These are phyloP conservation scores for Penicillium paxilli DNA, from an alignment of 495 filamentous ascomycete species.

Conservation along the genomic window DNA sequence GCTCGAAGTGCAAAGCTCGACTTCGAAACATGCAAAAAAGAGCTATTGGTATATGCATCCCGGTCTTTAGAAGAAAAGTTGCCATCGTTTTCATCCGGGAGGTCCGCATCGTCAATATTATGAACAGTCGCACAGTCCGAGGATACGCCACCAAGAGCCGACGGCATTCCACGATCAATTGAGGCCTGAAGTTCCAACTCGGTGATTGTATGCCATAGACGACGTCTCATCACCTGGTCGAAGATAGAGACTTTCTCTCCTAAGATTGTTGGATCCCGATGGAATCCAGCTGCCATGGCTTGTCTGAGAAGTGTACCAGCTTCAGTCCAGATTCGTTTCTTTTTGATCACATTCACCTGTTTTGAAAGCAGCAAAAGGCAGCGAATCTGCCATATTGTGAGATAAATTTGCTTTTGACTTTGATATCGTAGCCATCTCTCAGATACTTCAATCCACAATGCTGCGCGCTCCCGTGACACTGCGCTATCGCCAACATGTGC, in stretches of 20 bases:
- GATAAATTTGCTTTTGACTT: constrained; percentile 45
- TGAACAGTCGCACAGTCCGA: constrained; percentile 50
- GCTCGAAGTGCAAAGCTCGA: constrained; percentile 23
- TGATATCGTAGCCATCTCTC: constrained; percentile 37
- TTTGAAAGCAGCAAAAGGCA: constrained; percentile 51
- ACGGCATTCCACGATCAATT: constrained; percentile 54
- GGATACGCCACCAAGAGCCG: constrained; percentile 46
- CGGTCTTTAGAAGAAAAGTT: constrained; percentile 33
- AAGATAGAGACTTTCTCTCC: constrained; percentile 28
- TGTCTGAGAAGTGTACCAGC: constrained; percentile 46
- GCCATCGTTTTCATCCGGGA: constrained; percentile 1
- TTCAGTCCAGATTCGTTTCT: constrained; percentile 53
- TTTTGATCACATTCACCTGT: constrained; percentile 47
- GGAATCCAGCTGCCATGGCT: constrained; percentile 54
- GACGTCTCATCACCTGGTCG: constrained; percentile 52
- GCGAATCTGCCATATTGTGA: constrained; percentile 49
- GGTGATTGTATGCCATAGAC: constrained; percentile 58
- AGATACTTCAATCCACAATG: constrained; percentile 33
- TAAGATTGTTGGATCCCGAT: constrained; percentile 53
- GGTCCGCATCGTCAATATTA: constrained; percentile 47
- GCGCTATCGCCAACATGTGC: constrained; percentile 43
- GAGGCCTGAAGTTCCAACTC: constrained; percentile 55
- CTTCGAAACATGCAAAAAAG: constrained; percentile 23
- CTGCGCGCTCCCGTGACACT: constrained; percentile 33
- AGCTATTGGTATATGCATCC: constrained; percentile 15